These are phyloP conservation scores for Adansonia gregorii DNA, from an alignment of 441 rosid species.

Conservation along the genomic window DNA sequence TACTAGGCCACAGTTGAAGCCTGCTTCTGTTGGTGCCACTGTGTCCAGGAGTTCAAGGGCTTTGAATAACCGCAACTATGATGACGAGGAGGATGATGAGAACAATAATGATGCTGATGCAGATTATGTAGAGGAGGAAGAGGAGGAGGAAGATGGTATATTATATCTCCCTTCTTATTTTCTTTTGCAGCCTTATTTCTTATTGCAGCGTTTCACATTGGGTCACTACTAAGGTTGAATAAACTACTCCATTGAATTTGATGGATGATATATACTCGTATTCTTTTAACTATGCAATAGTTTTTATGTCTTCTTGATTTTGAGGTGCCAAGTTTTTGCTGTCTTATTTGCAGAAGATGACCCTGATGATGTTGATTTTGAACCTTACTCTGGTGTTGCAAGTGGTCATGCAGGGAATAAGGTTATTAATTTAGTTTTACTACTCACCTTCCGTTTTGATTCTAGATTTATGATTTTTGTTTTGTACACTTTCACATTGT, in stretches of 20 bases:
- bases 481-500: conserved; percentile 11
- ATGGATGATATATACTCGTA: not conserved
- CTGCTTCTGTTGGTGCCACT: conserved; percentile 40
- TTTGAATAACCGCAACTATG: conserved; percentile 36
- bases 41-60: conserved; percentile 66
- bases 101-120: conserved; percentile 60
- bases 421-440: conserved; percentile 47
- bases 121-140: conserved; percentile 82
- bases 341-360: conserved; percentile 77
- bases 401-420: conserved; percentile 48
- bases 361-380: conserved; percentile 96
- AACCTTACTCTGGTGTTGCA: conserved; percentile 61
- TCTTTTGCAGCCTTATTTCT: not conserved
- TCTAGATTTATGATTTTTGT: not conserved
- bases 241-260: not conserved
- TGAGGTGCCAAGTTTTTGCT: conserved; percentile 28
- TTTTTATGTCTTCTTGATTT: conserved; percentile 24
- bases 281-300: not conserved
- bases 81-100: conserved; percentile 39
- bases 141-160: conserved; percentile 87
- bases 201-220: not conserved
- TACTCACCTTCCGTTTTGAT: not conserved
- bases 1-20: conserved; percentile 58
- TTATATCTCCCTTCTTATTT: conserved; percentile 16
- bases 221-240: not conserved